Percentiles rank a stretch among this genome's conserved stretches.
phyloP scores from a whole-genome alignment of 805 yeast genomes.

The Starmera dryadoides region DNA sequence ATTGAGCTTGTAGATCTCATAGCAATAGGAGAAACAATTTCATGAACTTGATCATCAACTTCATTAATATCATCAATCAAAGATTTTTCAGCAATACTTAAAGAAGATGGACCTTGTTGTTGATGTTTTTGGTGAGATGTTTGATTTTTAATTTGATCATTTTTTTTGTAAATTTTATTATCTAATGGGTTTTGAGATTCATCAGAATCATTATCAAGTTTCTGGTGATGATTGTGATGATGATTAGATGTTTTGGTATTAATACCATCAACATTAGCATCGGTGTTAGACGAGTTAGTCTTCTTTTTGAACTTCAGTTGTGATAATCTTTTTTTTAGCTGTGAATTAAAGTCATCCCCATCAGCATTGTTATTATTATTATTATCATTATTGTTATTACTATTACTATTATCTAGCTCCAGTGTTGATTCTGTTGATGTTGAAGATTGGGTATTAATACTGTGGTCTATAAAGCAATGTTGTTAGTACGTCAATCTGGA shows the following conservation, averaged over 20 bases:
- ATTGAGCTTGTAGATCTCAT: not conserved
- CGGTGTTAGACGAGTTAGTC: too few relatives aligned
- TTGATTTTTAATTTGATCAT: not conserved
- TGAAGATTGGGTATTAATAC: too few relatives aligned
- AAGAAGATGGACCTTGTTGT: not conserved
- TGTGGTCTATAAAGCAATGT: too few relatives aligned
- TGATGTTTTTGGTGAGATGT: not conserved
- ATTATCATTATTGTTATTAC: too few relatives aligned
- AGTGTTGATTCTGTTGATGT: too few relatives aligned
- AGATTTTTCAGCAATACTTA: not conserved
- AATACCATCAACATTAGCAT: not conserved
- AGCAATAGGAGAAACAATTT: not conserved
- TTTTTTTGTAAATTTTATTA: not conserved
- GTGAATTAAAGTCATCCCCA: too few relatives aligned
- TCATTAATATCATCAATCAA: slow-evolving; percentile 2
- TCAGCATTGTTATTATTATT: too few relatives aligned
- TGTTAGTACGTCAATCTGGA: too few relatives aligned
- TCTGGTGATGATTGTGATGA: too few relatives aligned
- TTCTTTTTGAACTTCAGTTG: too few relatives aligned
- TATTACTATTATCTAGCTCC: not conserved
- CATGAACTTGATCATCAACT: slow-evolving; percentile 2
- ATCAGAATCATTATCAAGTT: not conserved
- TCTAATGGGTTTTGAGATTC: not conserved
- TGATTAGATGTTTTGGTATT: too few relatives aligned
- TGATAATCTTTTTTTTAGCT: too few relatives aligned